These are phyloP conservation scores for Epichloe baconii DNA, from an alignment of 2,329 filamentous ascomycete species.

Conservation along the genomic window DNA sequence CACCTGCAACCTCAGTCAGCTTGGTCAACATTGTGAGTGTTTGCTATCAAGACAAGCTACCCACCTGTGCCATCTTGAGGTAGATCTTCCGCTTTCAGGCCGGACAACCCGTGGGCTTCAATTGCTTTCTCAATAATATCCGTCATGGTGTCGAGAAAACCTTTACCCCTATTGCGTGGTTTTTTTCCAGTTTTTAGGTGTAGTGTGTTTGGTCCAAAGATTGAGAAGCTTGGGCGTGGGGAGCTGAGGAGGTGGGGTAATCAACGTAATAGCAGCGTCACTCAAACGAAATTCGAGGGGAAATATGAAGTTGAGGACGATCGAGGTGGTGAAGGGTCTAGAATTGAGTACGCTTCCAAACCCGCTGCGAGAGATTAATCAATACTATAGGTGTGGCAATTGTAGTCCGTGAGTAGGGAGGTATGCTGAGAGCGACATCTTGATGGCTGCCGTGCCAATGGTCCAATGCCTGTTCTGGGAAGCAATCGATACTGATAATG, in stretches of 20 bases:
- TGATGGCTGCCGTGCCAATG: neutral
- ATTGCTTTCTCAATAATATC: slow-evolving; percentile 5
- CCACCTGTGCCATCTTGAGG: slow-evolving; percentile 62
- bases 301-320: neutral
- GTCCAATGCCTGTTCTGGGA: neutral
- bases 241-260: neutral
- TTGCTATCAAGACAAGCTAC: slow-evolving; percentile 8
- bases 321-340: neutral
- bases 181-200: neutral
- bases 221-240: neutral
- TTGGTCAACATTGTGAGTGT: neutral
- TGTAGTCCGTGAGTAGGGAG: neutral
- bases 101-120: slow-evolving; percentile 7
- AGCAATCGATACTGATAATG: neutral
- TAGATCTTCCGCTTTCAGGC: slow-evolving; percentile 33
- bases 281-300: neutral
- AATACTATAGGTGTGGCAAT: neutral
- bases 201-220: neutral
- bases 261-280: neutral
- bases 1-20: slow-evolving; percentile 42
- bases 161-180: neutral
- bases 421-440: neutral
- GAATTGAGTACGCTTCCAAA: neutral
- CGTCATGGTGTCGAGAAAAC: neutral
- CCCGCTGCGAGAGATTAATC: neutral